Evolutionary conservation across 1,284 basidiomycete genomes (phyloP), one percentile per base, ranked within the genome.

Genomic region (Phaffia rhodozyma): DNA sequence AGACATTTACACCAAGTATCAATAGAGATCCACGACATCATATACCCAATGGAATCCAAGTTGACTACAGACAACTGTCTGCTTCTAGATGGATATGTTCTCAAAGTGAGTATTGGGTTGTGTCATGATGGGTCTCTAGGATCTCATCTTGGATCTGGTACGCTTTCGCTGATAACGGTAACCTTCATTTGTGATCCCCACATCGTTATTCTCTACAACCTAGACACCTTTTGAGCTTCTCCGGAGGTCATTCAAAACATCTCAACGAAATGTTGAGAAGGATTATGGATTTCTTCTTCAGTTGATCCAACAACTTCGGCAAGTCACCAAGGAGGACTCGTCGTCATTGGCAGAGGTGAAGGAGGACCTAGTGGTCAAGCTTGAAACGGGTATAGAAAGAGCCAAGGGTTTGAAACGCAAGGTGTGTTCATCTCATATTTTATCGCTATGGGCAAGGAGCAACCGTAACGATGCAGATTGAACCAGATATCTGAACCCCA

Each of bases 171-270:
- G 13, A 43, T 43, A 16, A 43, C 13, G 6, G 38, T 7, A 43
- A 43, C 16, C 38, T 16, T 2, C 5, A 43, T 11, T 7, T 43
- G 38, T 16, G 5, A 2, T 16, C 5, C 13, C 16, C 13, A 16
- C 13, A 5, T 43, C 38, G 13, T 43, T 16, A 7, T 11, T 43
- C 38, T 7, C 13, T 11, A 2, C 13, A 16, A 43, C 16, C 21
- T 56, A 77, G 76, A 75, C 75, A 9, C 75, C 76, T 1, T 76
- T 73, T 57, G 75, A 77, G 68, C 72, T 77, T 1, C 71, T 77
- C 29, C 66, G 75, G n/a, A 65, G 75, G 34, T 71, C 71, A 6
- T 75, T 77, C 62, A 68, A 75, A 5, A 69, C 73, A 5, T 75
- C 76, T 1, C 76, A 77, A 64, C 66, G 76, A 34, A 72, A 74